Conservation (phyloP, 208 protist species). For the Novymonas esmeraldas region DNA sequence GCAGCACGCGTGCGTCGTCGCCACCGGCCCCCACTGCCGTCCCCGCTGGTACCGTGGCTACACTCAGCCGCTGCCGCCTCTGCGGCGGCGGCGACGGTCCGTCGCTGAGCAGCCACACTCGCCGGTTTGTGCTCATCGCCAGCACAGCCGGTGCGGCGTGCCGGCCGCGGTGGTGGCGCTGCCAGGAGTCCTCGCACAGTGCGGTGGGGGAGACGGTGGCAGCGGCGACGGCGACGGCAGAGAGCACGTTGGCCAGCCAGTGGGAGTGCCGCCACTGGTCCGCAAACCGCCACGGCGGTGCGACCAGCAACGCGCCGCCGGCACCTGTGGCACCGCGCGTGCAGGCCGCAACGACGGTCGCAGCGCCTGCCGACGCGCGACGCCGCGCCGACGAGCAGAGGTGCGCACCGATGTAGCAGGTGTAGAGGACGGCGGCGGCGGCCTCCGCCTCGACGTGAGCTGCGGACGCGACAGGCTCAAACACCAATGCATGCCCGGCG, state of each 20-base stretch:
- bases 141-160: conserved; percentile 7
- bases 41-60: conserved; percentile 17
- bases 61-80: conserved; percentile 3
- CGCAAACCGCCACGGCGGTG: conserved; percentile 24
- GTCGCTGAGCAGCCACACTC: conserved; percentile 25
- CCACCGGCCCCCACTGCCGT: not conserved
- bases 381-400: conserved; percentile 4
- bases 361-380: not conserved
- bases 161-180: conserved; percentile 3
- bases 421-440: conserved; percentile 7
- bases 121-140: conserved; percentile 22
- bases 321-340: not conserved
- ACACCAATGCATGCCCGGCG: conserved; percentile 19
- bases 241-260: conserved; percentile 15
- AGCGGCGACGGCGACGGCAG: not conserved
- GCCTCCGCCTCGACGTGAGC: not conserved
- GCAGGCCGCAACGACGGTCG: not conserved
- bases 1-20: not conserved
- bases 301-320: conserved; percentile 17
- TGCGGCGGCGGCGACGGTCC: no score
- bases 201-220: not conserved
- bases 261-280: conserved; percentile 31
- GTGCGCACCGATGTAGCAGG: conserved; percentile 19
- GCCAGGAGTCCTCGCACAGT: not conserved
- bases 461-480: conserved; percentile 9